Evolutionary conservation across 2,329 filamentous ascomycete genomes (phyloP), one percentile per base, ranked within the genome.

Genomic region (Penicillium aurantiogriseum): DNA sequence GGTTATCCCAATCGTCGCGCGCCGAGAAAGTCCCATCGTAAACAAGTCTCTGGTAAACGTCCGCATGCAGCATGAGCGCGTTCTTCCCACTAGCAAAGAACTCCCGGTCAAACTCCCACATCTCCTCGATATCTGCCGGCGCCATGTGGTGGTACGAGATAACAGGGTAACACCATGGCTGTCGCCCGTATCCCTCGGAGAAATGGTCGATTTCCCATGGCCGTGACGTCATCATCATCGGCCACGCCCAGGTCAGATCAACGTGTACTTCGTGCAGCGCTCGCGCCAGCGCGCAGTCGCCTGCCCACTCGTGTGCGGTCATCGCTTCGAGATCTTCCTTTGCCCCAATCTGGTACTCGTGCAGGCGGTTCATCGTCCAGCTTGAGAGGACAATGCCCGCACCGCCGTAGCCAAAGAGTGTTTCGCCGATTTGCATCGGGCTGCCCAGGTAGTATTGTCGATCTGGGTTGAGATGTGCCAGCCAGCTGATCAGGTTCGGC

Each of bases 51-150:
- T 63, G 64, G 51, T 70, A 71, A 10, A 71, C 68, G 40, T 71
- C 69, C 7, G 59, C 58, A 51, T 70, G 68, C 10, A 70, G 43
- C 17, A 71, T 47, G 10, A 67, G 50, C 2, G 60, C 56, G 19
- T 68, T 69, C 38, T 67, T 66, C n/a, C 59, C 85, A 68, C 85
- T 85, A 71, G 83, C 80, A 71, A 86, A 86, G 66, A 83, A 76
- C 1, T 45, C 57, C 21, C 70, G 71, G 57, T 82, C 77, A 29
- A 82, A 76, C 10, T 69, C 68, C 65, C 73, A 77, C 50, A 82
- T 67, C 10, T 70, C 67, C n/a, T 71, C 66, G 9, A 77, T 75
- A 31, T 81, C 74, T 1, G 70, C 62, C 0, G 75, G 69, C 0
- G 69, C 66, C 44, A 83, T 70, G 62, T 80, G 79, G 58, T 82